Base-by-base conservation (phyloP, 305 asterid genomes). In the Coffea humblotiana region DNA sequence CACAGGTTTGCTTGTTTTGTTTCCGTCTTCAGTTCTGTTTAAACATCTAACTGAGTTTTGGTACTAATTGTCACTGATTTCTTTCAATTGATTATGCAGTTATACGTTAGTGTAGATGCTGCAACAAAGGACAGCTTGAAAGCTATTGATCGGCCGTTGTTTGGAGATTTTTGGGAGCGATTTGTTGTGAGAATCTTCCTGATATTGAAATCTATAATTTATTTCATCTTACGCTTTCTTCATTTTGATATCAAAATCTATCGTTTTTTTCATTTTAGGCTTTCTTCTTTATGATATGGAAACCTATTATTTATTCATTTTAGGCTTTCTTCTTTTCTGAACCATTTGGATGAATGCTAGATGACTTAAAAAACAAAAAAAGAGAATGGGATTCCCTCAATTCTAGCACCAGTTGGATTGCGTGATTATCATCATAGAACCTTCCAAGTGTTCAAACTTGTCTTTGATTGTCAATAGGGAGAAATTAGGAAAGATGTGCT, bases 91-190 rank as follows among this genome's bases (percentile, higher is more conserved):
- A 8, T 61, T 81, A 11, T 81, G 85, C 95, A 94, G 99, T 85
- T 95, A 82, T 95, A 95, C 84, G 98, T 95, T 77, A 95, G 99
- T 72, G 97, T 95, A 64, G 99, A 95, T 90, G 98, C 99, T 80
- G 98, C 93, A 69, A 94, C 97, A 52, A 95, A 94, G 87, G 99
- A 95, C 63, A 92, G 95, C 92, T 86, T 95, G 93, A 95, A 95
- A 92, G 97, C 98, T 77, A 94, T 95, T 73, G 99, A 95, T 82
- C 90, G 98, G 80, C 98, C 97, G 48, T 94, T 95, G 73, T 94
- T 95, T 87, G 92, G 96, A 60, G 98, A 95, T 88, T 95, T 95
- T 83, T 95, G 99, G 99, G 98, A 95, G 89, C 92, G 98, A 77
- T 95, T 95, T 86, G 83, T 88, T 48, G 98, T 90, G 81, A 90